Conservation (phyloP, 2,329 filamentous ascomycete species). For the Sarocladium oryzae region DNA sequence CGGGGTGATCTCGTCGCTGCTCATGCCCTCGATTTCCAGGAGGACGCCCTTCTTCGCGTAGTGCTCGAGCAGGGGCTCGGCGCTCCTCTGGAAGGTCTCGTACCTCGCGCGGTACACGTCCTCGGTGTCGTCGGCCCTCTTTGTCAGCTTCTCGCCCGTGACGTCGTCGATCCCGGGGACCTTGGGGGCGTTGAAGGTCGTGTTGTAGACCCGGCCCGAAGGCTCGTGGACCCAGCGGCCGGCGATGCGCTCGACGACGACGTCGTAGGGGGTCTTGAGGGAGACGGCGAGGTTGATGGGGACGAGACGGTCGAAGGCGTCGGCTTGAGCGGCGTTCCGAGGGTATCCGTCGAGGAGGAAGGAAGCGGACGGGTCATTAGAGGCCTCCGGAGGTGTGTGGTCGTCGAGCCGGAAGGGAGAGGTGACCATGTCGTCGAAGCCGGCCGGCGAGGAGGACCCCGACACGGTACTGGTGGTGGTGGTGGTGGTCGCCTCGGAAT, state of each 20-base stretch:
- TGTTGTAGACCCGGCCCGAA: slow-evolving; percentile 92
- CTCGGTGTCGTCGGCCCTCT: slow-evolving; percentile 79
- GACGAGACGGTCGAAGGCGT: slow-evolving; percentile 69
- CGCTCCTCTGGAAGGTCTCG: slow-evolving; percentile 80
- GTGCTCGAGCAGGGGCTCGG: slow-evolving; percentile 76
- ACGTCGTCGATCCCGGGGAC: slow-evolving; percentile 79
- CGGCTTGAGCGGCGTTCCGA: slow-evolving; percentile 75
- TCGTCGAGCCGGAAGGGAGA: slow-evolving; percentile 30
- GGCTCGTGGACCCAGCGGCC: slow-evolving; percentile 91
- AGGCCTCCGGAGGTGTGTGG: slow-evolving; percentile 36
- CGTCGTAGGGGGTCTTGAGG: slow-evolving; percentile 74
- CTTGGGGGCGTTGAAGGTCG: slow-evolving; percentile 80
- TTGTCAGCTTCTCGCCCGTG: slow-evolving; percentile 78
- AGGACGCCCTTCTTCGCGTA: slow-evolving; percentile 80
- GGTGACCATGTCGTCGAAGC: slow-evolving; percentile 20
- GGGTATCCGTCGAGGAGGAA: slow-evolving; percentile 97
- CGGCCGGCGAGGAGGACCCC: slow-evolving; percentile 13
- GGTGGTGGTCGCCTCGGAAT: slow-evolving; percentile 32
- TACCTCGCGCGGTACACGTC: slow-evolving; percentile 78
- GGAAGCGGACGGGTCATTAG: slow-evolving; percentile 70
- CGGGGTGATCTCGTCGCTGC: slow-evolving; percentile 93
- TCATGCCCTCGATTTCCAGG: slow-evolving; percentile 80
- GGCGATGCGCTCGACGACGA: slow-evolving; percentile 84
- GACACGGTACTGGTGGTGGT: slow-evolving; percentile 33
- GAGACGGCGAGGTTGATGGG: slow-evolving; percentile 95